Conservation (phyloP, 2,329 filamentous ascomycete genomes). For the Clarireedia monteithiana region DNA sequence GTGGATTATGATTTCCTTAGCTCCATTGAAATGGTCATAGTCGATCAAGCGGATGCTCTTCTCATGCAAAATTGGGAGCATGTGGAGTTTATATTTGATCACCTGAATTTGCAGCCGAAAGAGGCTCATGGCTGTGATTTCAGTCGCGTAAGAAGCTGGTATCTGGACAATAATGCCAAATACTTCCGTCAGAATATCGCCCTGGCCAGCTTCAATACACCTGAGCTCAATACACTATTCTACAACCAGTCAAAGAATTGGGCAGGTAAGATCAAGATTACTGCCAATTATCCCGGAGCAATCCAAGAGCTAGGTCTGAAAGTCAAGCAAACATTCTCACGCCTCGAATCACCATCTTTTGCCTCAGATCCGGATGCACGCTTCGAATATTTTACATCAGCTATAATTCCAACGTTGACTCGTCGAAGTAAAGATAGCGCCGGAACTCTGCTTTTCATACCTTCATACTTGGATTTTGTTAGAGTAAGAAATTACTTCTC, state of each 20-base stretch:
- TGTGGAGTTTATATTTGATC: conserved; percentile 81
- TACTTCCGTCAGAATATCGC: conserved; percentile 81
- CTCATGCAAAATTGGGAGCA: conserved; percentile 99
- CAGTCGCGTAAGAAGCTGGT: conserved; percentile 81
- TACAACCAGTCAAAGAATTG: conserved; percentile 72
- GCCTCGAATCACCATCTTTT: conserved; percentile 66
- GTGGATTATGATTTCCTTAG: conserved; percentile 84
- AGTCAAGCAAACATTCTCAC: conserved; percentile 80
- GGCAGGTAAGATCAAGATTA: conserved; percentile 69
- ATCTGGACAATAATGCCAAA: conserved; percentile 78
- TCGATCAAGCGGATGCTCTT: conserved; percentile 88
- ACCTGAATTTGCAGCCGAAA: conserved; percentile 84
- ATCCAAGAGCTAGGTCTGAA: conserved; percentile 67
- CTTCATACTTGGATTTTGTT: conserved; percentile 91
- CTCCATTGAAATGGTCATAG: conserved; percentile 82
- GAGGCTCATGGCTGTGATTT: conserved; percentile 92
- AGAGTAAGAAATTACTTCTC: conserved; percentile 89
- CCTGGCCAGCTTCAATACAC: conserved; percentile 75
- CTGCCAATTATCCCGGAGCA: conserved; percentile 56
- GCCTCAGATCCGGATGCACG: conserved; percentile 75
- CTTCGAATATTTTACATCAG: conserved; percentile 84
- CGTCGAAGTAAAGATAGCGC: conserved; percentile 57
- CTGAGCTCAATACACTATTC: conserved; percentile 76
- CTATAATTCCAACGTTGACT: conserved; percentile 67
- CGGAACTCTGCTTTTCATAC: conserved; percentile 82